Percentiles rank a stretch among this genome's conserved stretches.
Conservation (phyloP, 768 basidiomycete species). For the Xerocomellus intermedius region DNA sequence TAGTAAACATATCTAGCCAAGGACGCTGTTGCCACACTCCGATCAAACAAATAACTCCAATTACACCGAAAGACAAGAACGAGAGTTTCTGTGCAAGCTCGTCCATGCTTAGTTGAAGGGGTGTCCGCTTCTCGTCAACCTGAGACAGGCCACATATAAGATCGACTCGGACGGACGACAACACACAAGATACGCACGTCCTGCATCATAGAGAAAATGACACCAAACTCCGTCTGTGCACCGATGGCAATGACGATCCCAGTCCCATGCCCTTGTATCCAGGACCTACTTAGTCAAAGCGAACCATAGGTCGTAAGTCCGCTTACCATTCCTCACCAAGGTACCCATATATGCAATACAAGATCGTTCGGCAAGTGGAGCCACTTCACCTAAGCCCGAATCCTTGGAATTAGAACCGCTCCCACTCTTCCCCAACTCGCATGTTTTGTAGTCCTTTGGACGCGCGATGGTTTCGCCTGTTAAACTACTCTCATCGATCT, state of each 20-base stretch:
- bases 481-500: constrained; percentile 93
- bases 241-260: constrained; percentile 89
- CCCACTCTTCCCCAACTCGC: constrained; percentile 40
- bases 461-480: constrained; percentile 91
- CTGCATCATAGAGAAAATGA: constrained; percentile 98
- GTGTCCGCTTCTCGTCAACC: constrained; percentile 88
- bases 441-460: constrained; percentile 60
- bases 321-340: constrained; percentile 79
- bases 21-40: constrained; percentile 82
- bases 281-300: constrained; percentile 1
- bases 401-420: constrained; percentile 10
- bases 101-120: constrained; percentile 92
- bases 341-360: constrained; percentile 98
- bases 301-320: background rate
- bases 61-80: constrained; percentile 87
- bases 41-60: constrained; percentile 89
- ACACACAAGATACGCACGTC: constrained; percentile 52
- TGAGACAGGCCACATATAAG: constrained; percentile 15
- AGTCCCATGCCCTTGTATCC: constrained; percentile 61
- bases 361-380: constrained; percentile 76
- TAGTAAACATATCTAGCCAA: constrained; percentile 99
- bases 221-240: constrained; percentile 87
- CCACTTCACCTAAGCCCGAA: constrained; percentile 39
- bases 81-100: constrained; percentile 93
- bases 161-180: background rate